Conservation (phyloP, 2,329 filamentous ascomycete genomes). For the Botrytis galanthina region DNA sequence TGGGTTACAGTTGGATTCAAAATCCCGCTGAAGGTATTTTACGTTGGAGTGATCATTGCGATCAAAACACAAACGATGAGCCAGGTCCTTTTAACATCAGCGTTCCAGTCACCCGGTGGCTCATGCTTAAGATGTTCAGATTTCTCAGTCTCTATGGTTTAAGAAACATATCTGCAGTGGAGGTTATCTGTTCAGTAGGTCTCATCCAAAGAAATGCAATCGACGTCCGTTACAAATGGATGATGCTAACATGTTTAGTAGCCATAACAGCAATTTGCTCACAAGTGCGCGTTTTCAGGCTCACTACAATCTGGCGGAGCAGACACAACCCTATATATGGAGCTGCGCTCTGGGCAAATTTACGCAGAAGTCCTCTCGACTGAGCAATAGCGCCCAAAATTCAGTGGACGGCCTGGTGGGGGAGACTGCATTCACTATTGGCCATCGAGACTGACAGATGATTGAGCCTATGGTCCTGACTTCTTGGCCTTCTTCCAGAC, state of each 20-base stretch:
- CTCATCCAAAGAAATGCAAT: not conserved
- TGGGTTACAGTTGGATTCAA: not conserved
- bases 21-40: not conserved
- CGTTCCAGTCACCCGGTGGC: not conserved
- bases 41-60: not conserved
- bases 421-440: not conserved
- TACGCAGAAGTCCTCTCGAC: not conserved
- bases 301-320: not conserved
- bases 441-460: not conserved
- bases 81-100: not conserved
- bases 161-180: not conserved
- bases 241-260: not conserved
- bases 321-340: not conserved
- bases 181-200: not conserved
- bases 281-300: not conserved
- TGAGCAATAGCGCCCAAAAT: not conserved
- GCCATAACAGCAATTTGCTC: not conserved
- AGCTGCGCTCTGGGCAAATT: not conserved
- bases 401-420: not conserved
- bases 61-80: not conserved
- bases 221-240: too few relatives aligned
- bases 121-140: not conserved
- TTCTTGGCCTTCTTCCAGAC: not conserved
- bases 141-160: not conserved
- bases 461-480: accelerated